These are phyloP conservation scores for Solanum habrochaites DNA, from an alignment of 257 asterid species.

Conservation along the genomic window DNA sequence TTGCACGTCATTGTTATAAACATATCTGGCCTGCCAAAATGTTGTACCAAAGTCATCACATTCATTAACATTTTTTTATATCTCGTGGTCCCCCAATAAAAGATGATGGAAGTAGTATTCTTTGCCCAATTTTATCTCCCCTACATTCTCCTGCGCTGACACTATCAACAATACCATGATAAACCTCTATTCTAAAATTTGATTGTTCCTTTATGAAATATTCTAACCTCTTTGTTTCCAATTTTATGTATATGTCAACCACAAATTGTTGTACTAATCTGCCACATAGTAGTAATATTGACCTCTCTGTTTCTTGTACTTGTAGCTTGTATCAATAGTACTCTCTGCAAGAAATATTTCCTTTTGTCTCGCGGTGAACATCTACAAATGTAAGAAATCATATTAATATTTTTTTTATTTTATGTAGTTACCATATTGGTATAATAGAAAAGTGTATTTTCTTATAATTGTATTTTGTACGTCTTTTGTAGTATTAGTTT, in stretches of 20 bases:
- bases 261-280: neutral
- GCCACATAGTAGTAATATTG: neutral
- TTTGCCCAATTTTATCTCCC: neutral
- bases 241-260: neutral
- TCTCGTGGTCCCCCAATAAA: no score
- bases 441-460: neutral
- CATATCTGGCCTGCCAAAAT: no score
- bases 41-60: no score
- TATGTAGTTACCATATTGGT: neutral
- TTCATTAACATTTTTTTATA: no score
- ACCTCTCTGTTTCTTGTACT: neutral
- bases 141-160: fast-evolving
- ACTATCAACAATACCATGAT: neutral
- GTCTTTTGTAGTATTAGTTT: no score
- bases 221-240: neutral
- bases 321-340: no score
- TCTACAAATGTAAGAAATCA: neutral
- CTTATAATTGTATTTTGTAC: no score
- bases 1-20: neutral
- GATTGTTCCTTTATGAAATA: neutral
- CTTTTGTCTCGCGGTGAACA: neutral
- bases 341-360: neutral
- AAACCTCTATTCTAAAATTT: neutral
- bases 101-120: no score
- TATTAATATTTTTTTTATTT: no score